These are phyloP conservation scores for Coemansia sp. DNA, from an alignment of 192 early-diverging fungal species.

Conservation along the genomic window DNA sequence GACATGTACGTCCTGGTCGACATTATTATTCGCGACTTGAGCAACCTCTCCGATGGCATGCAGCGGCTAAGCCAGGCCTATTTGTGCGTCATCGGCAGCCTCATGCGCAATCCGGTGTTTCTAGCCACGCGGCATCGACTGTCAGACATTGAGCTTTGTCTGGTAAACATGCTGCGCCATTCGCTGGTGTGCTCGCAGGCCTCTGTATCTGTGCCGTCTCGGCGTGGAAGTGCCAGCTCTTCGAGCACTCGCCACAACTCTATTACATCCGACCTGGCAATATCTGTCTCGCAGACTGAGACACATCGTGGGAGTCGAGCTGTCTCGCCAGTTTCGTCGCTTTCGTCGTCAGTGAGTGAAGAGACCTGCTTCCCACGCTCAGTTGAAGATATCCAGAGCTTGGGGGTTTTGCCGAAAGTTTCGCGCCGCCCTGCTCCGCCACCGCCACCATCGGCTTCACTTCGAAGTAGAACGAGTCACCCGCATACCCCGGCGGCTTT, in stretches of 20 bases:
- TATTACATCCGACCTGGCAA: slow-evolving; percentile 18
- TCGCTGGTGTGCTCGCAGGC: slow-evolving; percentile 40
- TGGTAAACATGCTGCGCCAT: slow-evolving; percentile 46
- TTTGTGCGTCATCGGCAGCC: slow-evolving; percentile 61
- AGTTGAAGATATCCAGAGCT: slow-evolving; percentile 6
- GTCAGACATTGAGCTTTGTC: slow-evolving; percentile 50
- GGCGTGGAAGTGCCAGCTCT: slow-evolving; percentile 33
- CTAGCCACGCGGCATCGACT: slow-evolving; percentile 36
- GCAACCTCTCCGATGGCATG: slow-evolving; percentile 67
- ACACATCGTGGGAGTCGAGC: slow-evolving; percentile 12
- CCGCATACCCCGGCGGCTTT: not conserved
- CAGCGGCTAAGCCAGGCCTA: slow-evolving; percentile 69
- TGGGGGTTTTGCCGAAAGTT: not conserved
- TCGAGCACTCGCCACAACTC: slow-evolving; percentile 41
- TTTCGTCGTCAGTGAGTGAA: slow-evolving; percentile 40
- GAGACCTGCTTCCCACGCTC: slow-evolving; percentile 35
- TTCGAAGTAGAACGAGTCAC: not conserved
- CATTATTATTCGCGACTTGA: slow-evolving; percentile 78
- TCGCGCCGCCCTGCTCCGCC: slow-evolving; percentile 27
- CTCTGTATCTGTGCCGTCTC: slow-evolving; percentile 2
- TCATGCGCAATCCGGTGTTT: slow-evolving; percentile 65
- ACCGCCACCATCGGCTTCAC: slow-evolving; percentile 8
- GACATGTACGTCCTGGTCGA: slow-evolving; percentile 86
- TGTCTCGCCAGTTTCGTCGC: slow-evolving; percentile 35
- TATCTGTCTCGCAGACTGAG: not conserved